Conservation (phyloP, 805 yeast genomes). For the Blastobotrys attinorum region DNA sequence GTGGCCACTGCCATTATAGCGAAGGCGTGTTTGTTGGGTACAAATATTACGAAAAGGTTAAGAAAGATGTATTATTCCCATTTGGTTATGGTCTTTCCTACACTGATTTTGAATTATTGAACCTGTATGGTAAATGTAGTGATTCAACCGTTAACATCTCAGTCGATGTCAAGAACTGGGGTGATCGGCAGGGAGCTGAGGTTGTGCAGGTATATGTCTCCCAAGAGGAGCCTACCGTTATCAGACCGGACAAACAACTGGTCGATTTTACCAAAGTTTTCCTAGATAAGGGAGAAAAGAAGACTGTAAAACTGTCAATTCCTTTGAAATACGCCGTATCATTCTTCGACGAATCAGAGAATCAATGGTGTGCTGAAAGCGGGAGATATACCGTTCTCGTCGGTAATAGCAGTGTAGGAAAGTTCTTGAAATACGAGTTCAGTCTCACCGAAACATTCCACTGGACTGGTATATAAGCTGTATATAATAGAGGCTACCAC, state of each 20-base stretch:
- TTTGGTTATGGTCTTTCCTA: constrained; percentile 59
- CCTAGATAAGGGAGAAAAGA: constrained; percentile 38
- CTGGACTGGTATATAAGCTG: constrained; percentile 1
- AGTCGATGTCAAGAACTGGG: constrained; percentile 39
- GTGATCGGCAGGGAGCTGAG: constrained; percentile 42
- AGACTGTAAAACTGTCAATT: constrained; percentile 31
- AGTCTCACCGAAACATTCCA: neutral
- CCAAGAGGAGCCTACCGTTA: constrained; percentile 28
- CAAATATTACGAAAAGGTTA: constrained; percentile 47
- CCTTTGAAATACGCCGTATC: constrained; percentile 15
- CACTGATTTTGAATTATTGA: constrained; percentile 39
- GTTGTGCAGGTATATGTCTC: constrained; percentile 46
- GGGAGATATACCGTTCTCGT: neutral
- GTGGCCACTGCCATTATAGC: constrained; percentile 41
- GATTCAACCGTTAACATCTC: constrained; percentile 5
- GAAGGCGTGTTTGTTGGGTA: constrained; percentile 61
- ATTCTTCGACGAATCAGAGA: neutral
- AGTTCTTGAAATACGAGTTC: neutral
- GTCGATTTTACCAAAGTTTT: constrained; percentile 47
- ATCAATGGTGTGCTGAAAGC: constrained; percentile 1
- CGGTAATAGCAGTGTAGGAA: neutral
- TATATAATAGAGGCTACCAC: no score
- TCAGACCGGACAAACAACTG: constrained; percentile 51
- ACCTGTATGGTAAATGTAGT: constrained; percentile 27
- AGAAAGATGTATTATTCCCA: constrained; percentile 42